phyloP scores from a whole-genome alignment of 2,329 filamentous ascomycete species.

The Xylaria polymorpha region DNA sequence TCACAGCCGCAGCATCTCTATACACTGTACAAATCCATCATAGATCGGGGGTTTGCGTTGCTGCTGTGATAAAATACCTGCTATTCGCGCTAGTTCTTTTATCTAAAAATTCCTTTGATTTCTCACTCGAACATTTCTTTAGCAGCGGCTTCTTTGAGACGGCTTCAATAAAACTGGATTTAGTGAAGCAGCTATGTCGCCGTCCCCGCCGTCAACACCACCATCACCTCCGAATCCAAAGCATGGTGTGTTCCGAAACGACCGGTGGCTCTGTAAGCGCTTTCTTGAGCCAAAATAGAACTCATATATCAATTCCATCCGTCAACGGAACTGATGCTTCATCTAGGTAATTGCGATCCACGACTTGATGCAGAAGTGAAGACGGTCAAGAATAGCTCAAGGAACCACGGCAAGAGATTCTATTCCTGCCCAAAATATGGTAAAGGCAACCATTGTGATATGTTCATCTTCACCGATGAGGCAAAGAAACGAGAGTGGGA shows the following conservation, averaged over 20 bases:
- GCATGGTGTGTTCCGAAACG: conserved; percentile 49
- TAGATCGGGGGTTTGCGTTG: background rate
- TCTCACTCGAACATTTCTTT: background rate
- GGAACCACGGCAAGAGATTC: conserved; percentile 64
- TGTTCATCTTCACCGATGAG: conserved; percentile 69
- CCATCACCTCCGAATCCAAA: conserved; percentile 19
- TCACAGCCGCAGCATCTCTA: background rate
- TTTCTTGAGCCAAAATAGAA: background rate
- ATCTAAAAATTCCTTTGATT: background rate
- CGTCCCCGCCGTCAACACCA: conserved; percentile 25
- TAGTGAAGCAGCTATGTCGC: conserved; percentile 16
- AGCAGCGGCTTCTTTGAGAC: background rate
- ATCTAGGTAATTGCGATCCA: conserved; percentile 62
- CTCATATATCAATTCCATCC: background rate
- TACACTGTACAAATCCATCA: background rate
- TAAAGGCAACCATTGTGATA: conserved; percentile 59
- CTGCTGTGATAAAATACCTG: background rate
- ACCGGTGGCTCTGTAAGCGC: conserved; percentile 56
- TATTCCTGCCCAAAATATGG: conserved; percentile 63
- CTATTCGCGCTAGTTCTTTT: background rate
- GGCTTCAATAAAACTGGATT: background rate
- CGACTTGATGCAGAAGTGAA: conserved; percentile 61
- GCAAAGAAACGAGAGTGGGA: conserved; percentile 59
- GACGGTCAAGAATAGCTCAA: conserved; percentile 60
- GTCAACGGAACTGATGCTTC: background rate